Percentiles rank a stretch among this genome's conserved stretches.
Conservation (phyloP, 495 filamentous ascomycete genomes). For the Xylaria curta region DNA sequence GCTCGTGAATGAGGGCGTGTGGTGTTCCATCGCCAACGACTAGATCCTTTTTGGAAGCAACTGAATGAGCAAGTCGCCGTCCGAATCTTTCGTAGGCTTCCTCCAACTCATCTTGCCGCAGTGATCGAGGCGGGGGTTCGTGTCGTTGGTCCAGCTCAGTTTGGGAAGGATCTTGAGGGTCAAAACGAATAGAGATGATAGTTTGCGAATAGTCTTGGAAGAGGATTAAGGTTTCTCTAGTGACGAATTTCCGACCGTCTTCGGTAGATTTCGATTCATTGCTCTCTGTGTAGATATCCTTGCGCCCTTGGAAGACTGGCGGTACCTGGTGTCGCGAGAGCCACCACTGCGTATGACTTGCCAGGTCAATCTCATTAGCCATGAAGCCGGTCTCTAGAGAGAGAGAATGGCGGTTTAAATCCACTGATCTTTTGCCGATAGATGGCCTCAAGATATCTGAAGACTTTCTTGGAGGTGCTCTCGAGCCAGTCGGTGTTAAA, state of each 20-base stretch:
- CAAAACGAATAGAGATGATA: constrained; percentile 80
- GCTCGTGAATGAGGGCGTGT: constrained; percentile 74
- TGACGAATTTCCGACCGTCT: constrained; percentile 55
- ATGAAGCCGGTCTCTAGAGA: constrained; percentile 79
- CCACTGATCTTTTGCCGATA: constrained; percentile 72
- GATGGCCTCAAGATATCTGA: constrained; percentile 67
- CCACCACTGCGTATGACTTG: constrained; percentile 80
- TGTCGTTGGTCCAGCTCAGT: constrained; percentile 84
- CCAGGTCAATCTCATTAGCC: constrained; percentile 85
- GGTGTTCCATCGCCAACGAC: constrained; percentile 86
- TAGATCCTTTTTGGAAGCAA: constrained; percentile 71
- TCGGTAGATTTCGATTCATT: constrained; percentile 73
- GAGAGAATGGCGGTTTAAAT: constrained; percentile 60
- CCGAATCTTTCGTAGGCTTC: constrained; percentile 80
- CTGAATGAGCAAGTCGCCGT: constrained; percentile 70
- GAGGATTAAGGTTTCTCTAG: constrained; percentile 82
- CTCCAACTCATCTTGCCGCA: constrained; percentile 95
- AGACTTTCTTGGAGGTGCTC: constrained; percentile 65
- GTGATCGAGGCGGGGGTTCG: constrained; percentile 77
- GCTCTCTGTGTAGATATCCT: constrained; percentile 81
- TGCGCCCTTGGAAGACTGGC: constrained; percentile 79
- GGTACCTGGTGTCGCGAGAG: constrained; percentile 74
- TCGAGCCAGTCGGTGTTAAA: constrained; percentile 54
- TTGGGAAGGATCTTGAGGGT: constrained; percentile 73
- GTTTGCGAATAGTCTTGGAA: constrained; percentile 98